phyloP scores from a whole-genome alignment of 805 yeast genomes.

The Candida michaelii region DNA sequence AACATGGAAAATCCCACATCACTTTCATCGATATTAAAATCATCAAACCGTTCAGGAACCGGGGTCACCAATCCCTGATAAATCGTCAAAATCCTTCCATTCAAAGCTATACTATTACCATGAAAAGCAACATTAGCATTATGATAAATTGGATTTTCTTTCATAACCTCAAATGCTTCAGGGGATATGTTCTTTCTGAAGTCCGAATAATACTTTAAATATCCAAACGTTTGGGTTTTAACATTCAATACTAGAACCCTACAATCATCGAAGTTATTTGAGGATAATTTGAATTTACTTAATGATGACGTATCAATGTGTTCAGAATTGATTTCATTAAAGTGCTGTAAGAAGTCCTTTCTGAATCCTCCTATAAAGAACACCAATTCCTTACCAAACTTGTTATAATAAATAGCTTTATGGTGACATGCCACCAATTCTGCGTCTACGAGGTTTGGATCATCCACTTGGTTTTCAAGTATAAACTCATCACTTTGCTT shows the following conservation, averaged over 20 bases:
- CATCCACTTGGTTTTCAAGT: slow-evolving; percentile 24
- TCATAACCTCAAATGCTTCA: slow-evolving; percentile 19
- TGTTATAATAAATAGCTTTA: slow-evolving; percentile 31
- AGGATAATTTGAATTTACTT: slow-evolving; percentile 27
- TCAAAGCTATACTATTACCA: slow-evolving; percentile 34
- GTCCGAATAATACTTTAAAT: slow-evolving; percentile 34
- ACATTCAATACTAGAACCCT: slow-evolving; percentile 38
- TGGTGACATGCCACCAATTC: slow-evolving; percentile 45
- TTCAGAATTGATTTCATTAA: slow-evolving; percentile 30
- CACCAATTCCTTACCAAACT: slow-evolving; percentile 33
- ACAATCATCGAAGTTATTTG: slow-evolving; percentile 27
- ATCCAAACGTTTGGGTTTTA: slow-evolving; percentile 42
- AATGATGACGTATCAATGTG: slow-evolving; percentile 36
- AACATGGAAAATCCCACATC: slow-evolving; percentile 19
- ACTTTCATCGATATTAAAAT: slow-evolving; percentile 23
- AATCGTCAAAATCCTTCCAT: slow-evolving; percentile 34
- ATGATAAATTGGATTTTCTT: slow-evolving; percentile 20
- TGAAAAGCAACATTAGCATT: slow-evolving; percentile 29
- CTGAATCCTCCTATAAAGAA: slow-evolving; percentile 41
- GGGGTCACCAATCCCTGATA: slow-evolving; percentile 37
- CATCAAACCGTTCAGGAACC: slow-evolving; percentile 31
- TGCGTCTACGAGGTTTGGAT: slow-evolving; percentile 35
- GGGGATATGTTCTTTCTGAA: slow-evolving; percentile 25
- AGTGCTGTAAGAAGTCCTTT: slow-evolving; percentile 35
- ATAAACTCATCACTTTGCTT: slow-evolving; percentile 31